phyloP scores from a whole-genome alignment of 192 early-diverging fungal species.

The Coemansia sp. region DNA sequence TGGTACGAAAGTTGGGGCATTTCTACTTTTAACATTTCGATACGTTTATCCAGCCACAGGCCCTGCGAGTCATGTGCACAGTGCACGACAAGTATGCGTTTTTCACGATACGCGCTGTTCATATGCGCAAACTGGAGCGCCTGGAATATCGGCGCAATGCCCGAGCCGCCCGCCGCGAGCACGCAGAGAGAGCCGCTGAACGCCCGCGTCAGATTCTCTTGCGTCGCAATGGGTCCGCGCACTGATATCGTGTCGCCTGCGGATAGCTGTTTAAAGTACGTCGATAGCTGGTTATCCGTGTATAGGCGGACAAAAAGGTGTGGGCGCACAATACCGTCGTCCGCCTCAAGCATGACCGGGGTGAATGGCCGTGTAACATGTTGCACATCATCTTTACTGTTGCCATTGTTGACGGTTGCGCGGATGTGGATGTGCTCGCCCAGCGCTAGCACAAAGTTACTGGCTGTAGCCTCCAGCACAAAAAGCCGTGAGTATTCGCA shows the following conservation, averaged over 20 bases:
- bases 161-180: slow-evolving; percentile 38
- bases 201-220: slow-evolving; percentile 16
- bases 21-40: slow-evolving; percentile 1
- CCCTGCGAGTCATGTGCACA: slow-evolving; percentile 14
- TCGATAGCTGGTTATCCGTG: slow-evolving; percentile 8
- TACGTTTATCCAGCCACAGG: slow-evolving; percentile 17
- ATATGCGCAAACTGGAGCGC: slow-evolving; percentile 30
- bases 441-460: slow-evolving; percentile 17
- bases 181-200: slow-evolving; percentile 6
- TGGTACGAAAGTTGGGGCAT: slow-evolving; percentile 19
- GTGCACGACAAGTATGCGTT: slow-evolving; percentile 19
- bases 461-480: slow-evolving; percentile 34
- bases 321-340: slow-evolving; percentile 25
- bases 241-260: slow-evolving; percentile 1
- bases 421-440: slow-evolving; percentile 46
- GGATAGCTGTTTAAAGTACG: neutral
- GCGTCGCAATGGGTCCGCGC: slow-evolving; percentile 25
- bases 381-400: no score
- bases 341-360: slow-evolving; percentile 33
- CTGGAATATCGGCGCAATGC: slow-evolving; percentile 43
- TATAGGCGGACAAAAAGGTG: slow-evolving; percentile 40
- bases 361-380: slow-evolving; percentile 30
- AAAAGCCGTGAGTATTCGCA: slow-evolving; percentile 11
- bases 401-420: neutral
- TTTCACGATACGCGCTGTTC: slow-evolving; percentile 14